A percentile compares a stretch with the other conserved stretches of the same genome.
Evolutionary conservation across 2,329 filamentous ascomycete species (phyloP).

Genomic region (Apiospora kogelbergensis): DNA sequence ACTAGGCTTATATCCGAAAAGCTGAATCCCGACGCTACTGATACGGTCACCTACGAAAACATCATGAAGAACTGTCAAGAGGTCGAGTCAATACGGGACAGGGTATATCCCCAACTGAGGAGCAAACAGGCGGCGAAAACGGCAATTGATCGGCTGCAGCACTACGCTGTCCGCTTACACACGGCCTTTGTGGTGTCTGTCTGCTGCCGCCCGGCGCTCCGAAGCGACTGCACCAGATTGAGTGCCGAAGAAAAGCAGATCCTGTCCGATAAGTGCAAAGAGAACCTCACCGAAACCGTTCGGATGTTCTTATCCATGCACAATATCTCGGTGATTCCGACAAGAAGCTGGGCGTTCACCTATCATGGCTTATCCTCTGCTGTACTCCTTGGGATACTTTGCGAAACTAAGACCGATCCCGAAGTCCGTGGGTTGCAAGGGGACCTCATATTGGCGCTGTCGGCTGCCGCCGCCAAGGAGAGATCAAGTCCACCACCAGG

Average conservation of each 20-base stretch:
- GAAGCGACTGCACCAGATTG: constrained; percentile 52
- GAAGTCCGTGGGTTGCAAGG: constrained; percentile 64
- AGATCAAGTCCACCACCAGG: constrained; percentile 49
- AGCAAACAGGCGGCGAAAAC: constrained; percentile 64
- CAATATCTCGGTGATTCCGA: constrained; percentile 65
- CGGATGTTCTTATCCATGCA: constrained; percentile 71
- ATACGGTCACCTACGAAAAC: constrained; percentile 49
- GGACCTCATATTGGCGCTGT: constrained; percentile 62
- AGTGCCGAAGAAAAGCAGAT: constrained; percentile 51
- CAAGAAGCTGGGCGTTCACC: constrained; percentile 67
- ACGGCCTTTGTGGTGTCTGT: constrained; percentile 66
- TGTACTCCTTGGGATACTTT: constrained; percentile 61
- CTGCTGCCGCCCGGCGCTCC: constrained; percentile 61
- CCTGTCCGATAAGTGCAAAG: constrained; percentile 59
- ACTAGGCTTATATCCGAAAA: constrained; percentile 60
- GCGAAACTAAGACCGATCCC: constrained; percentile 62
- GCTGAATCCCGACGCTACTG: constrained; percentile 54
- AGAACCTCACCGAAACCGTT: constrained; percentile 63
- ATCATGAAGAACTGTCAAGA: constrained; percentile 59
- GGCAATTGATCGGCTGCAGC: constrained; percentile 61
- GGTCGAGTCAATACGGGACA: constrained; percentile 51
- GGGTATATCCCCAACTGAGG: constrained; percentile 52
- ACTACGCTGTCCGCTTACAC: constrained; percentile 64
- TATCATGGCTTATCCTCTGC: constrained; percentile 67
- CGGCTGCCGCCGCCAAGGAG: constrained; percentile 64